Evolutionary conservation across 768 basidiomycete genomes (phyloP), one percentile per base, ranked within the genome.

Genomic region (Suillus hirtellus): DNA sequence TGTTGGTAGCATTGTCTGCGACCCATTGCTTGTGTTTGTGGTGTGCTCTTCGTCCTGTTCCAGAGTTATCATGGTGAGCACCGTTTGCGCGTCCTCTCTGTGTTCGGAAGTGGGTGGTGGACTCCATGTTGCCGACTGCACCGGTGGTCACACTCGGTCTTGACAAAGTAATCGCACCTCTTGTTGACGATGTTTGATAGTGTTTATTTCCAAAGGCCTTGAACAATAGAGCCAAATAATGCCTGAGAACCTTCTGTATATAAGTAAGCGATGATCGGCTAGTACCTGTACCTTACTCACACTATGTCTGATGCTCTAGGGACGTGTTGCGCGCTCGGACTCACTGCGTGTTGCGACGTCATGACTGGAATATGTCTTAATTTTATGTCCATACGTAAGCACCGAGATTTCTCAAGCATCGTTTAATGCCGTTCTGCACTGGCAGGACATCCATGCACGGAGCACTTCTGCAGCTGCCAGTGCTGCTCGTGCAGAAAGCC

Each of bases 11-110:
- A 55, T 72, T 73, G 53, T 76, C 76, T 8, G 86, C 80, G 11
- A 83, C 77, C 88, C 88, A 89, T 63, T 86, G 84, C 65, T 81
- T 87, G 77, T 89, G 89, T 60, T 82, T 77, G 6, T 78, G 79
- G 44, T 73, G 74, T n/a, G 70, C 61, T 43, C 76, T 72, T 38
- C 77, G 71, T 14, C 70, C 67, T 43, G 52, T 17, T 38, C 60
- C 64, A 40, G 61, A 63, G 19, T 55, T 64, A 9, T 75, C 75
- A 47, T 64, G 10, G 4, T 67, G 68, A 15, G n/a, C 24, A 11
- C 70, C 72, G 2, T 68, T 74, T 11, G 63, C 53, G 56, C 68
- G 73, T 3, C 61, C 64, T 63, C 75, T 69, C 56, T 71, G 63
- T 21, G 37, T 59, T 47, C 66, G 67, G 15, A 63, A 63, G 42